phyloP scores from a whole-genome alignment of 805 yeast species.

The Schwanniomyces yamadae region DNA sequence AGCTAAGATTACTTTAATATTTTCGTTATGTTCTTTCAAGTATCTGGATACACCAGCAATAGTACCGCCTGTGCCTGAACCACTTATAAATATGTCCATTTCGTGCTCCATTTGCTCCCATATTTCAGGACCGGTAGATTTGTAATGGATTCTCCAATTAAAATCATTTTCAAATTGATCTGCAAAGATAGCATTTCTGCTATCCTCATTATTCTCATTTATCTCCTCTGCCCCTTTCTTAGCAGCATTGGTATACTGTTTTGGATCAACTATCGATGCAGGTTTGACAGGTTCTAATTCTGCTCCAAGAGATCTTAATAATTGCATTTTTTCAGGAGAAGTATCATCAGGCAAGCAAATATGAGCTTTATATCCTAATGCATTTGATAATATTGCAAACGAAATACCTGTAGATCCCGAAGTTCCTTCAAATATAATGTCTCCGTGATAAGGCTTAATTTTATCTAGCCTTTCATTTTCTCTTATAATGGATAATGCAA shows the following conservation, averaged over 20 bases:
- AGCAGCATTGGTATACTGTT: constrained; percentile 90
- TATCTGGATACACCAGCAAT: constrained; percentile 84
- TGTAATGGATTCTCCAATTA: constrained; percentile 83
- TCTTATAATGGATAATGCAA: constrained; percentile 79
- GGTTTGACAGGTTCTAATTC: constrained; percentile 83
- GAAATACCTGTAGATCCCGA: constrained; percentile 97
- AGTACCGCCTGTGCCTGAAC: constrained; percentile 98
- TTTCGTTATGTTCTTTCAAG: constrained; percentile 52
- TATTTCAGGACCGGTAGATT: constrained; percentile 76
- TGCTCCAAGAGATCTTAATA: constrained; percentile 78
- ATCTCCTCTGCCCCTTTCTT: constrained; percentile 58
- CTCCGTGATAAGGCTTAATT: constrained; percentile 59
- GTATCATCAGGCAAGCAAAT: constrained; percentile 97
- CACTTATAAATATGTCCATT: constrained; percentile 78
- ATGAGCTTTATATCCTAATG: constrained; percentile 85
- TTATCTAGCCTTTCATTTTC: constrained; percentile 62
- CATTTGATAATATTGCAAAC: constrained; percentile 83
- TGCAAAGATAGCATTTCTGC: constrained; percentile 73
- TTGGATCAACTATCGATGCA: constrained; percentile 91
- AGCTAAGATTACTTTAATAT: constrained; percentile 62
- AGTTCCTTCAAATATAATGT: constrained; percentile 89
- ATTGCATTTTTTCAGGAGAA: constrained; percentile 72
- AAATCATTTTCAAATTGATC: constrained; percentile 93
- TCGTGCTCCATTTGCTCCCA: constrained; percentile 63
- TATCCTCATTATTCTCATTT: constrained; percentile 36